Conservation (phyloP, 768 basidiomycete species). For the Hygrophoropsis aurantiaca region DNA sequence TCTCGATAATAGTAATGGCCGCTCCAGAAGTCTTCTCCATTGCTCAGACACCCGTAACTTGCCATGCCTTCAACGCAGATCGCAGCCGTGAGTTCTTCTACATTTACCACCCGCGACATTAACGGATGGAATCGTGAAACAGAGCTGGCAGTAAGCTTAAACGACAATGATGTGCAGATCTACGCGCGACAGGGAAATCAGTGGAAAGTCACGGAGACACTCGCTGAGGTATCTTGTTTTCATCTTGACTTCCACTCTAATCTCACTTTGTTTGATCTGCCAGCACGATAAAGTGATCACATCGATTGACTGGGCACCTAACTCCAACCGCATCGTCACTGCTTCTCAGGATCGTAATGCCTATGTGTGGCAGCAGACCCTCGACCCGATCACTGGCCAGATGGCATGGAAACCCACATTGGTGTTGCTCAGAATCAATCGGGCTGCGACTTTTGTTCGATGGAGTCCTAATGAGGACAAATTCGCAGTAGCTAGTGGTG, state of each 20-base stretch:
- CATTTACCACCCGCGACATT: background rate
- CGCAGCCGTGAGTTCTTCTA: conserved; percentile 64
- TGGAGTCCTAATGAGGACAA: conserved; percentile 99
- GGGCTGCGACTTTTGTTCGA: conserved; percentile 91
- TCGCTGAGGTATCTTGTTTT: conserved; percentile 69
- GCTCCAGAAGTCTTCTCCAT: conserved; percentile 76
- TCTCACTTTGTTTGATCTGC: background rate
- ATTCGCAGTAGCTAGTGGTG: conserved; percentile 97
- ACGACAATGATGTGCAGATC: conserved; percentile 86
- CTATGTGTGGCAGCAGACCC: conserved; percentile 92
- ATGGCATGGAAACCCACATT: conserved; percentile 92
- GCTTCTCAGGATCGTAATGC: conserved; percentile 99
- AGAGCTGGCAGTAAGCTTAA: conserved; percentile 93
- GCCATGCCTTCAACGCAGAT: conserved; percentile 89
- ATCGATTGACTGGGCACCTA: conserved; percentile 97
- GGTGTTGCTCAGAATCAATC: conserved; percentile 92
- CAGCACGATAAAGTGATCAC: conserved; percentile 98
- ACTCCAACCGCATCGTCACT: conserved; percentile 96
- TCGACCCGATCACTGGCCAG: conserved; percentile 70
- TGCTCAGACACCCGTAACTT: conserved; percentile 81
- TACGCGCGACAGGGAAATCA: conserved; percentile 63
- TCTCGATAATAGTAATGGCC: conserved; percentile 45
- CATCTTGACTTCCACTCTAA: background rate
- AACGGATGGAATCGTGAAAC: conserved; percentile 7
- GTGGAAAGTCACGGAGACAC: conserved; percentile 72